These are phyloP conservation scores for Prunus padus DNA, from an alignment of 306 rosid species.

Conservation along the genomic window DNA sequence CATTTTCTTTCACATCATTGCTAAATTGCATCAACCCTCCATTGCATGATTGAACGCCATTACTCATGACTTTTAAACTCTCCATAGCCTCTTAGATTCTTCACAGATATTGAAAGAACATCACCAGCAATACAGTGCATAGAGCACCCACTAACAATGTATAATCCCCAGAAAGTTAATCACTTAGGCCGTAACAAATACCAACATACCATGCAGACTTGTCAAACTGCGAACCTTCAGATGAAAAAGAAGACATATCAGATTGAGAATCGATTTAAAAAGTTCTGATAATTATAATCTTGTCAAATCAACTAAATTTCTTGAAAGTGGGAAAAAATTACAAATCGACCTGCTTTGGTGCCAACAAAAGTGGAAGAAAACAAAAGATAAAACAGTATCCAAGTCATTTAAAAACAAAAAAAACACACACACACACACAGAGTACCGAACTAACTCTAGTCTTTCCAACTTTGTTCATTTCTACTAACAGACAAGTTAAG, in stretches of 20 bases:
- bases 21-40: conserved; percentile 22
- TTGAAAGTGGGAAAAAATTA: not conserved
- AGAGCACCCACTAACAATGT: not conserved
- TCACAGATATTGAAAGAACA: not conserved
- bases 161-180: not conserved
- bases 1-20: conserved; percentile 41
- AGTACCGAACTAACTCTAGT: not conserved
- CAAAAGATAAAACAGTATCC: not conserved
- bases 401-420: not conserved
- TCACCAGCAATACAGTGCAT: not conserved
- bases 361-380: not conserved
- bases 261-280: not conserved
- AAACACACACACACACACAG: not conserved
- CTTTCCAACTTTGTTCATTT: not conserved
- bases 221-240: conserved; percentile 5
- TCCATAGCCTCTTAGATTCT: conserved; percentile 33
- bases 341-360: not conserved
- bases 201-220: not conserved
- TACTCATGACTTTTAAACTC: conserved; percentile 33
- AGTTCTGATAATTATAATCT: not conserved
- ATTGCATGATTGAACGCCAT: conserved; percentile 16
- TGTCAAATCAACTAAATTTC: not conserved
- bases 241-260: not conserved
- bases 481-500: not conserved
- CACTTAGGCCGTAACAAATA: not conserved